phyloP scores from a whole-genome alignment of 2,329 filamentous ascomycete species.

The Fusarium equiseti region DNA sequence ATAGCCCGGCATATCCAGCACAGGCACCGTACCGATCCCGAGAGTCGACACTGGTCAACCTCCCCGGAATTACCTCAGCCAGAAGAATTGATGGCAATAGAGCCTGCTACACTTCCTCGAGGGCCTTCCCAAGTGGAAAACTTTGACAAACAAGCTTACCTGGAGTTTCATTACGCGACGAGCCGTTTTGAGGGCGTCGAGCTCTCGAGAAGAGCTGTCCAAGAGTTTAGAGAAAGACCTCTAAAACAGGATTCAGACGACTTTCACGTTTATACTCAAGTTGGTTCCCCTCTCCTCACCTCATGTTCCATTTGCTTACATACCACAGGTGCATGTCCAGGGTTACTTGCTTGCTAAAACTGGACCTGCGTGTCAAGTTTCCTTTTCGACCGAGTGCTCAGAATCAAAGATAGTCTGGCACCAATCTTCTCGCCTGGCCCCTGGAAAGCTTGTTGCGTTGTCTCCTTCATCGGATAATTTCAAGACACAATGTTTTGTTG shows the following conservation, averaged over 20 bases:
- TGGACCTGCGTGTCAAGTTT: conserved; percentile 75
- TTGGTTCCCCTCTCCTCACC: neutral
- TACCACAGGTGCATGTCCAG: conserved; percentile 70
- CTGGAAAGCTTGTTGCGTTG: conserved; percentile 66
- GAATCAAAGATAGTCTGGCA: conserved; percentile 75
- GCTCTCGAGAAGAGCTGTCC: conserved; percentile 75
- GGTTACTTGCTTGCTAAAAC: conserved; percentile 72
- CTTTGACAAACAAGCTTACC: conserved; percentile 62
- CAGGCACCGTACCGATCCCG: neutral
- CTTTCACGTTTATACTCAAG: conserved; percentile 77
- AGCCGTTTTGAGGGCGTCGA: conserved; percentile 80
- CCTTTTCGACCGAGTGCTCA: conserved; percentile 76
- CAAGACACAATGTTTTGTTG: conserved; percentile 73
- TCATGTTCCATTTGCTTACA: conserved; percentile 1
- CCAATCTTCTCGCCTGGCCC: conserved; percentile 63
- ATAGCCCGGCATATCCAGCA: conserved; percentile 28
- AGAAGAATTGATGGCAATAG: conserved; percentile 38
- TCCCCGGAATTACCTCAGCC: conserved; percentile 44
- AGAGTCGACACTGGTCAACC: conserved; percentile 24
- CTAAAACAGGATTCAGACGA: conserved; percentile 63
- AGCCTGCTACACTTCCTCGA: conserved; percentile 33
- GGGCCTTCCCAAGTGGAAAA: neutral
- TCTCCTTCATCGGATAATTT: conserved; percentile 71
- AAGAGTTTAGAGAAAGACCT: conserved; percentile 62
- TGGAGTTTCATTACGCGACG: conserved; percentile 80